Percentiles rank a stretch among this genome's conserved stretches.
phyloP scores from a whole-genome alignment of 352 stramenopile species.

The Globisporangium cederbergense region DNA sequence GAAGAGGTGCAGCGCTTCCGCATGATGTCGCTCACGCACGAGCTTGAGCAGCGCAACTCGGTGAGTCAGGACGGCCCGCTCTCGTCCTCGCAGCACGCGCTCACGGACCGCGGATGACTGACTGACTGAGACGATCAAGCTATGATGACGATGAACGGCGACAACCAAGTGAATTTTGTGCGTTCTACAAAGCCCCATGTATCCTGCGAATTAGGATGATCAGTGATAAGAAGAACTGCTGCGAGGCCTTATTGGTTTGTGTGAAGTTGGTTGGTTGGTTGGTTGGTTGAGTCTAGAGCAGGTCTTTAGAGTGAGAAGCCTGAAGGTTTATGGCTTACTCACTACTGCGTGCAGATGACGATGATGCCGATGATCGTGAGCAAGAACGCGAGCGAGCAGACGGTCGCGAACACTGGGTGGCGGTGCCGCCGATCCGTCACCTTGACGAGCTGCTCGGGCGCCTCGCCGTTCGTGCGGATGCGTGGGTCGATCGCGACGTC shows the following conservation, averaged over 20 bases:
- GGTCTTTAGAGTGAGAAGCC: too few species aligned
- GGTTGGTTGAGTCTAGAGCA: too few species aligned
- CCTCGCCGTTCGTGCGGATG: conserved; percentile 50
- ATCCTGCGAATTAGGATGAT: conserved; percentile 3
- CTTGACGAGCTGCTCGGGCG: conserved; percentile 69
- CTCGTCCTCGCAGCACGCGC: neutral
- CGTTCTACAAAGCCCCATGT: neutral
- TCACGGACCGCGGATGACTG: neutral
- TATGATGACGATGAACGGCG: neutral
- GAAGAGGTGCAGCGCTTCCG: conserved; percentile 61
- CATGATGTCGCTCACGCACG: conserved; percentile 41
- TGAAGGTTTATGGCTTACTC: neutral
- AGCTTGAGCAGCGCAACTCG: conserved; percentile 33
- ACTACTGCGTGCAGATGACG: conserved; percentile 49
- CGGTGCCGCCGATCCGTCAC: conserved; percentile 66
- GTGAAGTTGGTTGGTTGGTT: neutral
- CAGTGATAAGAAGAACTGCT: neutral
- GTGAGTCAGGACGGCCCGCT: conserved; percentile 7
- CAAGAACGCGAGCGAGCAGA: conserved; percentile 68
- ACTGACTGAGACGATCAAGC: too few species aligned
- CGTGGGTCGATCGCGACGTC: conserved; percentile 16
- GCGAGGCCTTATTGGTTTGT: neutral
- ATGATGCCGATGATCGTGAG: conserved; percentile 60
- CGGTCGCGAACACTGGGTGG: conserved; percentile 66
- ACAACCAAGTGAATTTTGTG: neutral